These are phyloP conservation scores for Panicum hallii DNA, from an alignment of 202 grass and related monocot genomes.

Conservation along the genomic window DNA sequence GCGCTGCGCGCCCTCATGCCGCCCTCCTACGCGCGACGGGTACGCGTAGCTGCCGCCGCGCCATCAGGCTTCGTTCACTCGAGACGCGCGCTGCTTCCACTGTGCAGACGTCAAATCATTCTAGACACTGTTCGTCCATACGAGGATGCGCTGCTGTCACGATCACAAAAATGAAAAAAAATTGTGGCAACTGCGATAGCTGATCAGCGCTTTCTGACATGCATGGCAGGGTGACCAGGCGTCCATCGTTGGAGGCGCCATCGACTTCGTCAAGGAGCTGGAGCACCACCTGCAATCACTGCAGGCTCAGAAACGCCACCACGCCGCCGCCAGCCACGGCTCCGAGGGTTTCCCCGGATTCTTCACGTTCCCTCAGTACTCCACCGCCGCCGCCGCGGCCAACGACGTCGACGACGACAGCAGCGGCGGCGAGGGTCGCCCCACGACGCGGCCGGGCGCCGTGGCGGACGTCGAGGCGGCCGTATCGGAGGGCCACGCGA, in stretches of 20 bases:
- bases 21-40: slow-evolving; percentile 51
- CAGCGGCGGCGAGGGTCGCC: neutral
- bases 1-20: slow-evolving; percentile 51
- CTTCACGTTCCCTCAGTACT: slow-evolving; percentile 62
- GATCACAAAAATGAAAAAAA: neutral
- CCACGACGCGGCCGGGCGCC: neutral
- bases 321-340: neutral
- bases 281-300: slow-evolving; percentile 59
- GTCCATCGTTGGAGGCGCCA: slow-evolving; percentile 58
- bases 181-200: neutral
- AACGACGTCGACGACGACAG: neutral
- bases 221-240: slow-evolving; percentile 68
- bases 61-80: neutral
- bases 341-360: slow-evolving; percentile 39
- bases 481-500: slow-evolving; percentile 60
- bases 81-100: neutral
- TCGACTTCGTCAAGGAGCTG: slow-evolving; percentile 70
- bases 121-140: neutral
- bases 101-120: slow-evolving; percentile 40
- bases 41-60: neutral
- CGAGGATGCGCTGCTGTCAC: neutral
- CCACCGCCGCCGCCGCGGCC: neutral
- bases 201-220: neutral
- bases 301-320: slow-evolving; percentile 41
- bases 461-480: slow-evolving; percentile 60